These are phyloP conservation scores for Beverwykella pulmonaria DNA, from an alignment of 495 filamentous ascomycete species.

Conservation along the genomic window DNA sequence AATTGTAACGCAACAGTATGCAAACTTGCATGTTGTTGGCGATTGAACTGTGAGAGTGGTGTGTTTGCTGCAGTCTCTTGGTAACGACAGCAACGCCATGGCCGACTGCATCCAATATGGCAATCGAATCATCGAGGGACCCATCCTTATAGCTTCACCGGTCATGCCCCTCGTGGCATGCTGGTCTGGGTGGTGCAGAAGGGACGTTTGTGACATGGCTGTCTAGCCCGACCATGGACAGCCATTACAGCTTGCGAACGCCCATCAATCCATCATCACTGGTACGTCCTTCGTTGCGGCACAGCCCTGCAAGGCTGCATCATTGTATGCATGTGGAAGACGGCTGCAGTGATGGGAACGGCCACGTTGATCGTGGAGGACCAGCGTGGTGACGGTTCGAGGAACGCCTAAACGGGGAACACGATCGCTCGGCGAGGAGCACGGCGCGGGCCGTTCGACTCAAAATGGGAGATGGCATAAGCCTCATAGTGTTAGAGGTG, in stretches of 20 bases:
- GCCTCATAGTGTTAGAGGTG: too few species aligned
- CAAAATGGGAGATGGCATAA: too few species aligned
- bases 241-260: not conserved
- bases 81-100: not conserved
- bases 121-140: not conserved
- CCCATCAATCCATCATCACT: not conserved
- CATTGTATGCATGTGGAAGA: not conserved
- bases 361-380: not conserved
- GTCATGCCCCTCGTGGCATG: not conserved
- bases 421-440: not conserved
- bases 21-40: not conserved
- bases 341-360: not conserved
- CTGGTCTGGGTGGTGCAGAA: not conserved
- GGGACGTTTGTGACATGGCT: not conserved
- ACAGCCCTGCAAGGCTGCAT: conserved; percentile 10
- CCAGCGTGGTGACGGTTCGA: not conserved
- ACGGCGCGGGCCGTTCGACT: not conserved
- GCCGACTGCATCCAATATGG: not conserved
- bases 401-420: not conserved
- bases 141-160: not conserved
- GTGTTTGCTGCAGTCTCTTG: not conserved
- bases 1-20: not conserved
- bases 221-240: not conserved
- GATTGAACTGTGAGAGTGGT: not conserved
- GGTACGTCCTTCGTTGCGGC: not conserved